Base-by-base conservation (phyloP, 2,329 filamentous ascomycete genomes). In the Epichloe festucae region DNA sequence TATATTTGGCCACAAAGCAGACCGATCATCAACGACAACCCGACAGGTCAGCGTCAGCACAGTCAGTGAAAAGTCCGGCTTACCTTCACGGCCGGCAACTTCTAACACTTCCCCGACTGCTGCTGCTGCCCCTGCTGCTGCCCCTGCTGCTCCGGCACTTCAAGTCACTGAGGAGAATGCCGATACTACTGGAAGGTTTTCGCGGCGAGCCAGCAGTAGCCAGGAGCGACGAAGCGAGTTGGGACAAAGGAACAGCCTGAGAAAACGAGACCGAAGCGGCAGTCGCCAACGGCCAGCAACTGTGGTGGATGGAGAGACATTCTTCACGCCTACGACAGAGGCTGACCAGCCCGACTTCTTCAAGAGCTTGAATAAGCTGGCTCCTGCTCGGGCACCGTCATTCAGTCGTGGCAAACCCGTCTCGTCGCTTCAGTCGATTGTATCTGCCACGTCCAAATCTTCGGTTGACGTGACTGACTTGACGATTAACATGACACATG, bases 161-260 rank as follows among this genome's bases (percentile, higher is more conserved):
- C 86, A 93, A 52, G 77, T 94, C 27, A 93, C 83, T 0, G 78
- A 80, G 53, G 85, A 88, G 52, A 76, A 68, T 59, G 77, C 69
- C 52, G 70, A 66, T 19, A 51, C 54, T 57, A 61, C 56, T 51
- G 52, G 36, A 21, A 12, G 15, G 15, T 69, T 67, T 36, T 65
- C 65, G 45, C 63, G 64, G 7, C 62, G 62, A 50, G 58, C 56
- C 34, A 70, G 57, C 68, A 70, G 60, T 54, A 64, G 60, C 6
- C 62, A 58, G 8, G 55, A 60, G 19, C 66, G 68, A 46, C 68
- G 73, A 53, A 77, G 73, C 57, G 71, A 73, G 46, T 74, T 75
- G 4, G 62, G 65, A 11, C 72, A 71, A 59, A 70, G 75, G 51
- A 72, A 73, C 60, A 79, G 76, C 59, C 65, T 79, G 48, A 76